Percentiles rank a stretch among this genome's conserved stretches.
Conservation (phyloP, 768 basidiomycete species). For the Inosperma sp. region DNA sequence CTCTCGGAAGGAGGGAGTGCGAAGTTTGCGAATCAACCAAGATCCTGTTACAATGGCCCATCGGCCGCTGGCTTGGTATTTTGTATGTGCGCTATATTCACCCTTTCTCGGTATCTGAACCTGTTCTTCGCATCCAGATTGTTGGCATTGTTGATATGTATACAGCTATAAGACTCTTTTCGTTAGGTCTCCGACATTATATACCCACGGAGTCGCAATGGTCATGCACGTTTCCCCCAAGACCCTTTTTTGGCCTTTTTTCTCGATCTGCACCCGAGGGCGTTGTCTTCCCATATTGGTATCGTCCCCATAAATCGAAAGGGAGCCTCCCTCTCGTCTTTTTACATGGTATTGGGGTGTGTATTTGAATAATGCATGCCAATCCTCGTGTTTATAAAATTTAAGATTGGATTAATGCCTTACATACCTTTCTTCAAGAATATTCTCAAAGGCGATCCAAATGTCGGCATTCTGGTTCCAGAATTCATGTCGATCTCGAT, state of each 20-base stretch:
- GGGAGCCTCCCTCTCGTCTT: conserved; percentile 55
- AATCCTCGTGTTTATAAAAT: background rate
- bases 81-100: conserved; percentile 40
- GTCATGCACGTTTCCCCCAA: conserved; percentile 49
- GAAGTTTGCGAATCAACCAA: conserved; percentile 48
- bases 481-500: conserved; percentile 59
- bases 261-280: conserved; percentile 39
- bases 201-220: conserved; percentile 27
- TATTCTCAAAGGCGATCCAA: conserved; percentile 38
- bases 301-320: conserved; percentile 41
- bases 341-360: conserved; percentile 64
- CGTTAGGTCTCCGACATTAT: conserved; percentile 53
- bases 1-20: conserved; percentile 30
- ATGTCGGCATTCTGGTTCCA: conserved; percentile 54
- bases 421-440: conserved; percentile 51
- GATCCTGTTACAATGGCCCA: conserved; percentile 55
- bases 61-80: conserved; percentile 63
- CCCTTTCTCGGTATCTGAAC: background rate
- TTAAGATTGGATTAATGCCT: conserved; percentile 63
- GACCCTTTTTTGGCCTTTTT: conserved; percentile 40
- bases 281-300: conserved; percentile 35
- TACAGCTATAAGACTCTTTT: conserved; percentile 36
- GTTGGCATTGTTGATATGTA: conserved; percentile 47
- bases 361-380: conserved; percentile 14
- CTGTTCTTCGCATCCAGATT: conserved; percentile 29